A percentile compares a stretch with the other conserved stretches of the same genome.
These are phyloP conservation scores for Backusella westeae DNA, from an alignment of 192 early-diverging fungal genomes.

Conservation along the genomic window DNA sequence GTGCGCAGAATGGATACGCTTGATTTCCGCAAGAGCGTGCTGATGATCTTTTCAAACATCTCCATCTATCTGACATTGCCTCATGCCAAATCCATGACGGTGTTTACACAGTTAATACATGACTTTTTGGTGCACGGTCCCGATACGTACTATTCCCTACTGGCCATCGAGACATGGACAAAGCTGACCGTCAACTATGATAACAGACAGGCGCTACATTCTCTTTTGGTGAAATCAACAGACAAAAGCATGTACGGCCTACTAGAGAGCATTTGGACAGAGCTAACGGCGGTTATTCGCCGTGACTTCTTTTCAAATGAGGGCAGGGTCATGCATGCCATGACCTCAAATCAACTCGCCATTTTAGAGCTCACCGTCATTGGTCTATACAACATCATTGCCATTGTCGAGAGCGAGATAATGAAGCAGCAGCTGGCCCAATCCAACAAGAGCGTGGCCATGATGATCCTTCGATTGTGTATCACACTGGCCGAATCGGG, in stretches of 20 bases:
- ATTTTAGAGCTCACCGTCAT: constrained; percentile 52
- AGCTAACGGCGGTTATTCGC: constrained; percentile 31
- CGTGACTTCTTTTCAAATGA: constrained; percentile 29
- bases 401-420: constrained; percentile 23
- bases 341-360: constrained; percentile 45
- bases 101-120: constrained; percentile 44
- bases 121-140: constrained; percentile 54
- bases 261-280: constrained; percentile 35
- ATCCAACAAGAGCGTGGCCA: constrained; percentile 22
- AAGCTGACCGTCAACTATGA: constrained; percentile 59
- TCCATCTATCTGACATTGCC: constrained; percentile 46
- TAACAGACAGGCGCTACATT: constrained; percentile 48
- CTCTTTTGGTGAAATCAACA: constrained; percentile 25
- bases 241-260: constrained; percentile 22
- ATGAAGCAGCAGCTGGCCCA: constrained; percentile 19
- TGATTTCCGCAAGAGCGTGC: constrained; percentile 62
- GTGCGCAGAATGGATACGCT: constrained; percentile 46
- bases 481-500: constrained; percentile 34
- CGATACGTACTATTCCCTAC: constrained; percentile 57
- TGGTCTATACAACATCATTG: constrained; percentile 50
- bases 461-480: constrained; percentile 35
- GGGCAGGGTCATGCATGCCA: constrained; percentile 35
- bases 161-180: constrained; percentile 61
- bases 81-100: constrained; percentile 28
- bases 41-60: constrained; percentile 66